A percentile compares a stretch with the other conserved stretches of the same genome.
Conservation (phyloP, 306 rosid species). For the Senna tora region DNA sequence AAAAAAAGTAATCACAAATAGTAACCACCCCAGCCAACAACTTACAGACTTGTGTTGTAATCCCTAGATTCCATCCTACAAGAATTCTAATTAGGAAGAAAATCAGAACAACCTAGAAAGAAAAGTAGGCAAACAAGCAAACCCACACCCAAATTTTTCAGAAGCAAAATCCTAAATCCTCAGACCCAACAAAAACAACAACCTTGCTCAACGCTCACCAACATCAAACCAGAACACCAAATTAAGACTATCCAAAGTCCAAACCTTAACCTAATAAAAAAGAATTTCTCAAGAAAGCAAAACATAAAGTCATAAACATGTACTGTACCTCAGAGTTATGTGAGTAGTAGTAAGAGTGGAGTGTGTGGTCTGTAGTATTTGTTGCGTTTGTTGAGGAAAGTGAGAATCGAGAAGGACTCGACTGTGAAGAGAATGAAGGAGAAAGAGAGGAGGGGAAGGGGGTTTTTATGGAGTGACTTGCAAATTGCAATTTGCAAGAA, state of each 20-base stretch:
- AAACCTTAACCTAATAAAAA: neutral
- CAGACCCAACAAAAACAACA: slow-evolving; percentile 29
- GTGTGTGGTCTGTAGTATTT: neutral
- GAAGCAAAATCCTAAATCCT: neutral
- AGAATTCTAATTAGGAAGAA: neutral
- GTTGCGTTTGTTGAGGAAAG: slow-evolving; percentile 3
- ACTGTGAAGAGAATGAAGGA: slow-evolving; percentile 43
- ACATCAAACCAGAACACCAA: slow-evolving; percentile 23
- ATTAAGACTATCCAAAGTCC: neutral
- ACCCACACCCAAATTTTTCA: slow-evolving; percentile 37
- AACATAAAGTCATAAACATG: slow-evolving; percentile 42
- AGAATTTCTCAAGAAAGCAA: neutral
- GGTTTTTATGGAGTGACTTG: slow-evolving; percentile 35
- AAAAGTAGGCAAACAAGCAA: slow-evolving; percentile 20
- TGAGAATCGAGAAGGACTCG: slow-evolving; percentile 58
- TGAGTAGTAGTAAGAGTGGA: neutral
- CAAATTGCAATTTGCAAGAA: no score
- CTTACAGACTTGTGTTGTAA: slow-evolving; percentile 19
- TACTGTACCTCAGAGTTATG: slow-evolving; percentile 30
- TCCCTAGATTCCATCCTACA: neutral
- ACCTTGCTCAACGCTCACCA: neutral
- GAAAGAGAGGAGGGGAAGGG: slow-evolving; percentile 24
- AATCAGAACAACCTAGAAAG: neutral
- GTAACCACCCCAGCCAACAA: slow-evolving; percentile 29
- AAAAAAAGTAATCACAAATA: neutral